Conservation (phyloP, 805 yeast genomes). For the Candida takata region DNA sequence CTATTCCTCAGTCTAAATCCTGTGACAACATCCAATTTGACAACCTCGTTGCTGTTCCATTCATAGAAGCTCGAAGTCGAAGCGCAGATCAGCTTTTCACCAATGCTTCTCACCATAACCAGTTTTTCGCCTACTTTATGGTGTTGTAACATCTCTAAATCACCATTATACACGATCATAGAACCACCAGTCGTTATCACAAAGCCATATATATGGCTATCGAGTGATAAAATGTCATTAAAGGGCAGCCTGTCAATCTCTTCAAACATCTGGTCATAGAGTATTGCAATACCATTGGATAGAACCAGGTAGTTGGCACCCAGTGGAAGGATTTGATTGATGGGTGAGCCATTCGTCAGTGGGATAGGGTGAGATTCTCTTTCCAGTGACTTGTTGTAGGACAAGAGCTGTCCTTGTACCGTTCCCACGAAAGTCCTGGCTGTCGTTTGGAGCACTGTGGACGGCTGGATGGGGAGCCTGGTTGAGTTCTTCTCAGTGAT, state of each 20-base stretch:
- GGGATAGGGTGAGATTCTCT: constrained; percentile 2
- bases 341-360: constrained; percentile 5
- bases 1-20: not conserved
- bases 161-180: constrained; percentile 15
- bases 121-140: constrained; percentile 24
- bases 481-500: no score
- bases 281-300: constrained; percentile 2
- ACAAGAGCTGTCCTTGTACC: constrained; percentile 5
- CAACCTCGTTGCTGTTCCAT: constrained; percentile 8
- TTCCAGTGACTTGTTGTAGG: constrained; percentile 2
- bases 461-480: no score
- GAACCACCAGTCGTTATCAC: constrained; percentile 14
- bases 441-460: no score
- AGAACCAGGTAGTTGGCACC: constrained; percentile 3
- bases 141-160: constrained; percentile 22
- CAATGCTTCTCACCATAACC: constrained; percentile 17
- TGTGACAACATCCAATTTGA: constrained; percentile 2
- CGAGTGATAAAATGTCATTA: constrained; percentile 9
- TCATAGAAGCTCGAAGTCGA: constrained; percentile 19
- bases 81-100: constrained; percentile 16
- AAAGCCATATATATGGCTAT: constrained; percentile 2
- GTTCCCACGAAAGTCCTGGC: constrained; percentile 4
- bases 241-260: constrained; percentile 17
- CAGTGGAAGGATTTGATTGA: constrained; percentile 2
- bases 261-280: constrained; percentile 10